Percentiles rank a stretch among this genome's conserved stretches.
Conservation (phyloP, 805 yeast species). For the Lachancea thermotolerans region DNA sequence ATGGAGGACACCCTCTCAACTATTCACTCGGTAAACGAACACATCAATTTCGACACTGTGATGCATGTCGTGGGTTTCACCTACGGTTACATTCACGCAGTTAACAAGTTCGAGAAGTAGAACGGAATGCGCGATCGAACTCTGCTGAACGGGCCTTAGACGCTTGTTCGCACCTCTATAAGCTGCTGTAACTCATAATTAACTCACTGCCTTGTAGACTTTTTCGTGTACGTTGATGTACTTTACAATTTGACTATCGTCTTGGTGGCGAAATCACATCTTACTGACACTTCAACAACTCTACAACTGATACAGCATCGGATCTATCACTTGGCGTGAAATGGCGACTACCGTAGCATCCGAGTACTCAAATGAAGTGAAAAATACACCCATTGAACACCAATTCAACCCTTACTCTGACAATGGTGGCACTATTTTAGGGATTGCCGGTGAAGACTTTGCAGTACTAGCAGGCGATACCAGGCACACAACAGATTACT, state of each 20-base stretch:
- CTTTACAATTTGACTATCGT: background rate
- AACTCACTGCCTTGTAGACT: background rate
- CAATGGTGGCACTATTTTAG: slow-evolving; percentile 95
- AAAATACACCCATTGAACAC: slow-evolving; percentile 72
- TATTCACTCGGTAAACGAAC: slow-evolving; percentile 21
- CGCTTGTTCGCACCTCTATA: too few relatives aligned
- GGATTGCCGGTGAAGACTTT: slow-evolving; percentile 96
- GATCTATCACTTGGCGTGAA: background rate
- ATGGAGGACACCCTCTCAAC: slow-evolving; percentile 16
- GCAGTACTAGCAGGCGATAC: slow-evolving; percentile 98
- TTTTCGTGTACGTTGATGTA: background rate
- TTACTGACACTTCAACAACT: too few relatives aligned
- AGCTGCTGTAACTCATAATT: background rate
- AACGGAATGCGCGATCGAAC: background rate
- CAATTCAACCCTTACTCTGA: slow-evolving; percentile 89
- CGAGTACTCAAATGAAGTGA: slow-evolving; percentile 54
- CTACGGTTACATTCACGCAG: slow-evolving; percentile 18
- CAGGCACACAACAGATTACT: slow-evolving; percentile 91
- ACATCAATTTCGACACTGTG: slow-evolving; percentile 18
- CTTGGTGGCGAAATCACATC: too few relatives aligned
- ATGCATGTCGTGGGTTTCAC: slow-evolving; percentile 20
- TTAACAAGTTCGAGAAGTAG: background rate
- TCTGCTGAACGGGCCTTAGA: too few relatives aligned
- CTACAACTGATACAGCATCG: background rate
- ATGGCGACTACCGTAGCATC: slow-evolving; percentile 47